Percentiles rank a stretch among this genome's conserved stretches.
phyloP scores from a whole-genome alignment of 768 basidiomycete genomes.

The Amanita thiersii region DNA sequence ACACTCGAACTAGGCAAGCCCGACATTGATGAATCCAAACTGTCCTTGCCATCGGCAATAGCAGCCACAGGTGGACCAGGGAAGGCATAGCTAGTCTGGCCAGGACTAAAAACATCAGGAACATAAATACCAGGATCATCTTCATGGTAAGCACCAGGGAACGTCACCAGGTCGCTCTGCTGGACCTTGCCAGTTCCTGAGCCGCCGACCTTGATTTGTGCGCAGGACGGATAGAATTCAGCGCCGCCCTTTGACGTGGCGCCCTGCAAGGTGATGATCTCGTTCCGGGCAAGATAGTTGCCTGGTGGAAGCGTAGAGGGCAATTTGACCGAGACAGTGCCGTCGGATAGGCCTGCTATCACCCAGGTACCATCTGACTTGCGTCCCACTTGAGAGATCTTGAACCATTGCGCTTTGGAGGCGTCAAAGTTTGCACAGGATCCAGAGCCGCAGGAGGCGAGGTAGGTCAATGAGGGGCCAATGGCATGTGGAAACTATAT shows the following conservation, averaged over 20 bases:
- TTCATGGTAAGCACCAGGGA: slow-evolving; percentile 71
- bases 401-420: slow-evolving; percentile 43
- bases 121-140: slow-evolving; percentile 55
- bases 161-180: slow-evolving; percentile 42
- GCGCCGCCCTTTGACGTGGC: slow-evolving; percentile 53
- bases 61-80: slow-evolving; percentile 45
- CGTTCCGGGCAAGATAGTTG: slow-evolving; percentile 70
- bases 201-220: slow-evolving; percentile 49
- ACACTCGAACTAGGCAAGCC: too few relatives aligned
- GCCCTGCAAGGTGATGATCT: slow-evolving; percentile 73
- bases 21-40: too few relatives aligned
- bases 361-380: slow-evolving; percentile 17
- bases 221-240: slow-evolving; percentile 76
- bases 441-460: slow-evolving; percentile 31
- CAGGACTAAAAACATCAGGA: slow-evolving; percentile 21
- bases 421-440: slow-evolving; percentile 37
- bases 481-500: slow-evolving; percentile 16
- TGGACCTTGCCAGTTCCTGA: slow-evolving; percentile 40
- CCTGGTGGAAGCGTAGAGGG: slow-evolving; percentile 55
- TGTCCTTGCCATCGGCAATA: slow-evolving; percentile 15
- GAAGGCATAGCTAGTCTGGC: slow-evolving; percentile 31
- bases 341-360: slow-evolving; percentile 17
- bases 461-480: slow-evolving; percentile 27
- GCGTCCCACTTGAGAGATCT: slow-evolving; percentile 35
- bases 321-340: slow-evolving; percentile 30